Evolutionary conservation across 2,329 filamentous ascomycete species (phyloP).

Genomic region (Nigrograna mackinnonii): DNA sequence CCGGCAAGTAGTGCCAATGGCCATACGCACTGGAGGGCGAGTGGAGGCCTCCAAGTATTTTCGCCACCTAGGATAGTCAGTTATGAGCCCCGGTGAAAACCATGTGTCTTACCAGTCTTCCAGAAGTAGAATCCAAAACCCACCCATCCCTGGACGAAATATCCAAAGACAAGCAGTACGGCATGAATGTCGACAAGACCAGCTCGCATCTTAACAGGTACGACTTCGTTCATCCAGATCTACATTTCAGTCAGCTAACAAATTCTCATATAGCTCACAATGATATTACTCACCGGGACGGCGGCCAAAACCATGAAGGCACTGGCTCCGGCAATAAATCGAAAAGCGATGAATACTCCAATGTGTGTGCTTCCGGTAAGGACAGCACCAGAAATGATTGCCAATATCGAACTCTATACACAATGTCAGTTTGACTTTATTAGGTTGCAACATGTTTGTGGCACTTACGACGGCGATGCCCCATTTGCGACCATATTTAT

Average conservation of each 20-base stretch:
- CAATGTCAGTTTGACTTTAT: not conserved
- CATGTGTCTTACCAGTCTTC: constrained; percentile 8
- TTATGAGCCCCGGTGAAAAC: not conserved
- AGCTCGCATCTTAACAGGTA: constrained; percentile 33
- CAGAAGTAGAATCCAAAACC: constrained; percentile 32
- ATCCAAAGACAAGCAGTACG: constrained; percentile 24
- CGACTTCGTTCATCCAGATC: constrained; percentile 37
- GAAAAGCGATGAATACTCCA: constrained; percentile 29
- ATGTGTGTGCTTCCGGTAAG: constrained; percentile 16
- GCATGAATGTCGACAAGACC: constrained; percentile 39
- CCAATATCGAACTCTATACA: constrained; percentile 18
- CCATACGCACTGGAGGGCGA: constrained; percentile 54
- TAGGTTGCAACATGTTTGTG: not conserved
- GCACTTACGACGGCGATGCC: constrained; percentile 17
- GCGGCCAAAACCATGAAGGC: constrained; percentile 35
- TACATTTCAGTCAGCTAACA: constrained; percentile 4
- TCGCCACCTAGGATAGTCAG: constrained; percentile 26
- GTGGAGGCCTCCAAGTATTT: constrained; percentile 50
- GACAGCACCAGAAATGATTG: constrained; percentile 28
- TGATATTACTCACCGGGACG: constrained; percentile 28
- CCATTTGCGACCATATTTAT: constrained; percentile 21
- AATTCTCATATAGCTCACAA: not conserved
- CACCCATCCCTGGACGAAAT: constrained; percentile 23
- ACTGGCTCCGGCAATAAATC: constrained; percentile 33
- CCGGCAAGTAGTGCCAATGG: constrained; percentile 48